Conservation (phyloP, 208 protist species). For the Angomonas deanei region DNA sequence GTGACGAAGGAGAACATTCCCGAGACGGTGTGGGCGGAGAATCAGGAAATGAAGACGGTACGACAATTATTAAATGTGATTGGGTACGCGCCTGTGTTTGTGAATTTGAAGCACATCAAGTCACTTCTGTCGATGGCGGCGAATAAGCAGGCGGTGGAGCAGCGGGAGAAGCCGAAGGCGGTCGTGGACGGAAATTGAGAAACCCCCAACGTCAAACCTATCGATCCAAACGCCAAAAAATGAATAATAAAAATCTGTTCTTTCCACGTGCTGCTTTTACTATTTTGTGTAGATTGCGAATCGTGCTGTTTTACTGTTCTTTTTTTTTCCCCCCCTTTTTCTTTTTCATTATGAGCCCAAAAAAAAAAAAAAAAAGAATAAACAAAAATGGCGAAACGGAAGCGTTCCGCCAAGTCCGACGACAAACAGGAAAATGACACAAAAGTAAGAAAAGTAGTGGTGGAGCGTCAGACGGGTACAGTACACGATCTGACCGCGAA, state of each 20-base stretch:
- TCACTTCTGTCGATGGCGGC: constrained; percentile 16
- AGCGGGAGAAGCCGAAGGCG: neutral
- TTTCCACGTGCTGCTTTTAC: no score
- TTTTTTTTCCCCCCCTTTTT: constrained; percentile 2
- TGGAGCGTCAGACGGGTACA: neutral
- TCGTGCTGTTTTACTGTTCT: constrained; percentile 5
- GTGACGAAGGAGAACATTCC: neutral
- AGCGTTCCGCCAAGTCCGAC: neutral
- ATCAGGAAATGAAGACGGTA: constrained; percentile 4
- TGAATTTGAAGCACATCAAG: constrained; percentile 56
- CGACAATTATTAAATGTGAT: constrained; percentile 17
- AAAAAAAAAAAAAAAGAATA: neutral
- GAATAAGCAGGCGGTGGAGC: neutral
- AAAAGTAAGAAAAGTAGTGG: neutral
- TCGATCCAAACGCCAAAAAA: no score
- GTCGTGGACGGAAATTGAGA: neutral
- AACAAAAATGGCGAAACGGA: neutral
- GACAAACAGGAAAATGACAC: neutral
- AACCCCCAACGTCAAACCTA: no score
- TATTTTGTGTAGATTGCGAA: neutral
- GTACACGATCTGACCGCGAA: constrained; percentile 10
- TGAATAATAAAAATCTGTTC: constrained; percentile 1
- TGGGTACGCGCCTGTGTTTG: constrained; percentile 15
- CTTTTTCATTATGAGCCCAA: neutral
- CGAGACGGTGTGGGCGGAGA: constrained; percentile 4